Conservation (phyloP, 2,329 filamentous ascomycete species). For the Sporothrix dimorphospora region DNA sequence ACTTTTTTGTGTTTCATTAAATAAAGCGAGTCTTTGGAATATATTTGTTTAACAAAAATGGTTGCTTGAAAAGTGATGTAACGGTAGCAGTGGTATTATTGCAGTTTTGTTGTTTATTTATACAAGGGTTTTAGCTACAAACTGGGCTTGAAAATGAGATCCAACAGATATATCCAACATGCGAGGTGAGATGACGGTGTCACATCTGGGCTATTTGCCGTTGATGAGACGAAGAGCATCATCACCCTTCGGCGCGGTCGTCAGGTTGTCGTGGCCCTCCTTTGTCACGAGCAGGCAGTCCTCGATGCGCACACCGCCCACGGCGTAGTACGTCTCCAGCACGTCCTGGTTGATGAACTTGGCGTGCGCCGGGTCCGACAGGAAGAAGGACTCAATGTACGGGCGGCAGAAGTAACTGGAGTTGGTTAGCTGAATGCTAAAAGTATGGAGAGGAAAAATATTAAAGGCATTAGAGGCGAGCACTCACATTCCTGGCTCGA, state of each 20-base stretch:
- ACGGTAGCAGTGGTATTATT: neutral
- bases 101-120: neutral
- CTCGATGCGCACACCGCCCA: constrained; percentile 92
- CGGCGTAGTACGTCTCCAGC: constrained; percentile 70
- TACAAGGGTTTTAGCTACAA: neutral
- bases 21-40: neutral
- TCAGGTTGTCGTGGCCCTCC: constrained; percentile 80
- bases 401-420: constrained; percentile 72
- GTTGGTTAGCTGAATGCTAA: constrained; percentile 1
- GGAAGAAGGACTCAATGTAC: constrained; percentile 71
- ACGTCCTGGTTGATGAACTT: constrained; percentile 67
- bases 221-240: constrained; percentile 68
- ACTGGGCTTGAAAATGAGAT: neutral
- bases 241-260: constrained; percentile 74
- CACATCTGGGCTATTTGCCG: constrained; percentile 29
- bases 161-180: neutral
- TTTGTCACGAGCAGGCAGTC: constrained; percentile 84
- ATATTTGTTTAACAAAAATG: neutral
- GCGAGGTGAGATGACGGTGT: neutral
- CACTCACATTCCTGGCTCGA: constrained; percentile 72
- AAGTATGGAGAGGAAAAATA: neutral
- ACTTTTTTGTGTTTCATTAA: too few species aligned
- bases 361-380: constrained; percentile 60
- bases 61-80: neutral
- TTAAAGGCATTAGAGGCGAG: neutral